These are phyloP conservation scores for Fusarium nodosum DNA, from an alignment of 2,329 filamentous ascomycete genomes.

Conservation along the genomic window DNA sequence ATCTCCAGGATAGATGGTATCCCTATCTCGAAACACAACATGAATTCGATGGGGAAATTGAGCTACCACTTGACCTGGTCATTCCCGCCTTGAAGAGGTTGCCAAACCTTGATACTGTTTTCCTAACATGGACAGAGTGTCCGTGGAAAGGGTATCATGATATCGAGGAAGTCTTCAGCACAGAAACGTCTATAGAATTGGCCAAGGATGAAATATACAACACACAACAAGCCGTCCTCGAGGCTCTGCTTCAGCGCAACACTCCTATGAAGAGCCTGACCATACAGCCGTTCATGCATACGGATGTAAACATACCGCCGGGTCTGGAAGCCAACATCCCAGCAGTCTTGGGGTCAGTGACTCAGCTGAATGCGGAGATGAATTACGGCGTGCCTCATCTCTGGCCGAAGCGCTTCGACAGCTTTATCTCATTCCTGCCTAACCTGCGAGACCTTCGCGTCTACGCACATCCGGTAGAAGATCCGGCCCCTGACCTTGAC, in stretches of 20 bases:
- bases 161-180: conserved; percentile 25
- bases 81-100: conserved; percentile 34
- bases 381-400: conserved; percentile 20
- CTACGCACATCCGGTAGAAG: conserved; percentile 1
- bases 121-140: conserved; percentile 44
- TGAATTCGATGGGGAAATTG: neutral
- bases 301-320: conserved; percentile 18
- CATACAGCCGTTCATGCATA: conserved; percentile 38
- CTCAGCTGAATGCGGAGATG: conserved; percentile 24
- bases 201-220: conserved; percentile 25
- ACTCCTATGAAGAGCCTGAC: conserved; percentile 38
- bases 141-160: conserved; percentile 36
- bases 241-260: conserved; percentile 28
- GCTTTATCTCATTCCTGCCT: conserved; percentile 42
- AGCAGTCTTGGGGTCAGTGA: conserved; percentile 32
- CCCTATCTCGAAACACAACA: conserved; percentile 31
- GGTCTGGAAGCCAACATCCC: conserved; percentile 10
- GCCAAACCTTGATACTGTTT: conserved; percentile 41
- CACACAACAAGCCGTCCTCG: conserved; percentile 42
- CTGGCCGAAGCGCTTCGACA: conserved; percentile 34
- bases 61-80: conserved; percentile 28
- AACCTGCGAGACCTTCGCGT: conserved; percentile 39
- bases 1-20: conserved; percentile 11
- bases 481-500: conserved; percentile 22
- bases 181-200: conserved; percentile 38